A percentile compares a stretch with the other conserved stretches of the same genome.
These are phyloP conservation scores for Didymella sp. DNA, from an alignment of 2,329 filamentous ascomycete genomes.

Conservation along the genomic window DNA sequence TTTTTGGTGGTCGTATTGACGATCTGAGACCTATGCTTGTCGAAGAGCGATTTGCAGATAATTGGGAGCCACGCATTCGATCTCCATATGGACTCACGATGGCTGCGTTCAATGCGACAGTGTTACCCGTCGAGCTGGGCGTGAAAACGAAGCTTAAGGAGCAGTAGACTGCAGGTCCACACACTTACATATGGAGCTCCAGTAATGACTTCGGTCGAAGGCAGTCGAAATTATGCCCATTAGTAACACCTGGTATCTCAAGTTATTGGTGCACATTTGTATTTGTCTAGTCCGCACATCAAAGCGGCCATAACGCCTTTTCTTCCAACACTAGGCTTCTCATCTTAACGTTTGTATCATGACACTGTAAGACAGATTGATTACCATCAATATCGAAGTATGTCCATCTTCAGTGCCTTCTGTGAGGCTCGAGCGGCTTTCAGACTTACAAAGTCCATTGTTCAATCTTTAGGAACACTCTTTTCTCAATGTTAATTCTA, in stretches of 20 bases:
- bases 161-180: not conserved
- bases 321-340: not conserved
- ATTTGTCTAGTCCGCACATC: not conserved
- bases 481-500: not conserved
- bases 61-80: constrained; percentile 51
- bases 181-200: not conserved
- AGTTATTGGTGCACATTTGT: too few relatives aligned
- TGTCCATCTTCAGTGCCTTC: not conserved
- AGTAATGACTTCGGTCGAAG: not conserved
- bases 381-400: not conserved
- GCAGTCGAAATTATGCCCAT: not conserved
- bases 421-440: not conserved
- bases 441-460: not conserved
- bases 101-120: constrained; percentile 53
- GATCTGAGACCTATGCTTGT: constrained; percentile 52
- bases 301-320: not conserved
- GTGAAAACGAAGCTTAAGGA: constrained; percentile 29
- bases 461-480: not conserved
- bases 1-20: constrained; percentile 50
- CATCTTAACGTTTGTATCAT: not conserved
- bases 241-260: too few relatives aligned
- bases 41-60: constrained; percentile 52
- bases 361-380: not conserved
- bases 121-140: constrained; percentile 50
- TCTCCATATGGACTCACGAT: constrained; percentile 51